Base-by-base conservation (phyloP, 352 stramenopile genomes). In the Nothophytophthora sp. region DNA sequence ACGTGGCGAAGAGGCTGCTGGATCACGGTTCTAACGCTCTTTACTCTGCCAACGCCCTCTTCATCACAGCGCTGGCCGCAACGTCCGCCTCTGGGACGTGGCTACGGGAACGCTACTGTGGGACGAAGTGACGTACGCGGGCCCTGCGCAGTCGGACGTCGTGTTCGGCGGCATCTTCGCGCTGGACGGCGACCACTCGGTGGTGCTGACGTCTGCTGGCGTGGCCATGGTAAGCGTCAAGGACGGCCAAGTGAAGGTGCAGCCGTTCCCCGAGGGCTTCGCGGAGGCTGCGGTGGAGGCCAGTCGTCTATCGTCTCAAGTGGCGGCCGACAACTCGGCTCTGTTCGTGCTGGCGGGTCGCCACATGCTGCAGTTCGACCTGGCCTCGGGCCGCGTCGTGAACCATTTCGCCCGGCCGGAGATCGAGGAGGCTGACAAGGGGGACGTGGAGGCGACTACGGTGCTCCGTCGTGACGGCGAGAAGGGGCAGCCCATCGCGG, bases 61-160 rank as follows among this genome's bases (percentile, higher is more conserved):
- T 25, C 58, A 11, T 15, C 53, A 27, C 50, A 88, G 78, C 23
- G 30, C 54, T 47, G 76, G 67, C 27, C 81, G 68, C 50, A 78
- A 85, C 49, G 49, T 92, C 38, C 67, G 81, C 3, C 59, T 92
- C 46, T 94, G 83, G 83, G 81, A 94, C 39, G 35, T 65, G 0
- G 66, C 68, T 1, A 58, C 85, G 18, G 83, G 83, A 11, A 60
- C 70, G n/a, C 41, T 94, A 35, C 46, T 88, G 10, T 94, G 83
- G 83, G 77, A 94, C 46, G 73, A 76, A 39, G 51, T 79, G 11
- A 67, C 61, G 8, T 71, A 60, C 38, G n/a, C 49, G 0, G 55
- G 61, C 12, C 43, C 39, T 23, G 38, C 50, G 22, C 56, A 35
- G 23, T 34, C 55, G 8, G 22, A 64, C 19, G 50, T 51, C 3